A percentile compares a stretch with the other conserved stretches of the same genome.
phyloP scores from a whole-genome alignment of 306 rosid species.

The Cicer judaicum region DNA sequence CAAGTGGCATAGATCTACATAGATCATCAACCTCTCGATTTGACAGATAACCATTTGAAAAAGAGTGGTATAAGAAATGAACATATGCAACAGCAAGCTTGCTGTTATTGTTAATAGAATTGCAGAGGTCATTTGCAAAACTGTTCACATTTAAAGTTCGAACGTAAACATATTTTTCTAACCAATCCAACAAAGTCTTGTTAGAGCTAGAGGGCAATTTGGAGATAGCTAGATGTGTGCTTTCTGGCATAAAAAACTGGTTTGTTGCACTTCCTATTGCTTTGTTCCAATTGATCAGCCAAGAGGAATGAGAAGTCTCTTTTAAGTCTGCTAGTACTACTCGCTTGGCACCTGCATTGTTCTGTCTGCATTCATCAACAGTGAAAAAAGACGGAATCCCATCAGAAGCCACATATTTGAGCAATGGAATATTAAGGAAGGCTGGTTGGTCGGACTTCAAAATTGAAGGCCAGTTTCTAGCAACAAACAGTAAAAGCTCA shows the following conservation, averaged over 20 bases:
- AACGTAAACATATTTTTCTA: constrained; percentile 40
- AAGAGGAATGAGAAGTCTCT: constrained; percentile 44
- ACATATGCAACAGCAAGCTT: constrained; percentile 49
- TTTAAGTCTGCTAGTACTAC: constrained; percentile 41
- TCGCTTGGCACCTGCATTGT: not conserved
- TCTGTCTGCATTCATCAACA: constrained; percentile 34
- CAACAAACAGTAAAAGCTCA: constrained; percentile 59
- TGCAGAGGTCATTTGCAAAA: constrained; percentile 47
- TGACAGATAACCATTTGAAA: constrained; percentile 28
- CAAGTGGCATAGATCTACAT: constrained; percentile 59
- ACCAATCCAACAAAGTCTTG: constrained; percentile 53
- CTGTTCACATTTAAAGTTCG: constrained; percentile 2
- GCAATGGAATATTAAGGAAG: constrained; percentile 42
- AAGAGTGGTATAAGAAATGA: constrained; percentile 68
- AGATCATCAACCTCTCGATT: constrained; percentile 17
- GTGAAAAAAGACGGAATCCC: constrained; percentile 52
- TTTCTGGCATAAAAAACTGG: constrained; percentile 59
- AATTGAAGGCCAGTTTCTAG: constrained; percentile 48
- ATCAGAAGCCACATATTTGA: constrained; percentile 53
- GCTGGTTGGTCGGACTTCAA: no score
- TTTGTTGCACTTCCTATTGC: constrained; percentile 47
- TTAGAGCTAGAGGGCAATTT: not conserved
- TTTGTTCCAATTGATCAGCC: constrained; percentile 64
- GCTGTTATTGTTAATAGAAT: constrained; percentile 24
- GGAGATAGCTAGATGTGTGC: constrained; percentile 56